Conservation (phyloP, 306 rosid genomes). For the Lathyrus tuberosus region DNA sequence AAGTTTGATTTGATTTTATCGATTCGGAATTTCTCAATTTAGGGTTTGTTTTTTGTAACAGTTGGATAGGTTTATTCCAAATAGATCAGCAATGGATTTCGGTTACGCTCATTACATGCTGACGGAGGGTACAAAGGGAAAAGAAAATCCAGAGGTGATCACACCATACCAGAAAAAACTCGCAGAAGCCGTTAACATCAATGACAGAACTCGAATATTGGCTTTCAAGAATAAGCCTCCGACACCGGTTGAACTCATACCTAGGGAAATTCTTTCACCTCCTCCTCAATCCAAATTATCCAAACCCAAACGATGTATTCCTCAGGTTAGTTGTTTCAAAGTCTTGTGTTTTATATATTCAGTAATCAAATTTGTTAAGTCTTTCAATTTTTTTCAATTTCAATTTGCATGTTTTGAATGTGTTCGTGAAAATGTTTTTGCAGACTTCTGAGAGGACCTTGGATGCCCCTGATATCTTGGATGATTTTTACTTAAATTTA, state of each 20-base stretch:
- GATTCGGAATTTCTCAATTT: not conserved
- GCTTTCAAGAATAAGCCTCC: conserved; percentile 89
- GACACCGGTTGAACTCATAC: conserved; percentile 53
- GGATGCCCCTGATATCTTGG: conserved; percentile 79
- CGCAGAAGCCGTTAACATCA: conserved; percentile 71
- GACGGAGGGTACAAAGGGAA: conserved; percentile 51
- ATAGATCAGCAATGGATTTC: conserved; percentile 60
- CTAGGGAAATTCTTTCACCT: conserved; percentile 51
- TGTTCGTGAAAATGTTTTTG: conserved; percentile 19
- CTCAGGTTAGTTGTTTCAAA: conserved; percentile 50
- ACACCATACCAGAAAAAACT: conserved; percentile 62
- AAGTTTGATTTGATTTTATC: not conserved
- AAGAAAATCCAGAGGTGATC: conserved; percentile 58
- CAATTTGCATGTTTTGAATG: not conserved
- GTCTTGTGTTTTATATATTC: not conserved
- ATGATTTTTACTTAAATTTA: conserved; percentile 73
- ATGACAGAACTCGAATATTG: conserved; percentile 66
- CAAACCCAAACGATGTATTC: conserved; percentile 61
- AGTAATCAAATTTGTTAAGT: not conserved
- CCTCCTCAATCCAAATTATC: conserved; percentile 45
- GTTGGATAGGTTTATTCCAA: conserved; percentile 64
- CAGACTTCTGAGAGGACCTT: conserved; percentile 79
- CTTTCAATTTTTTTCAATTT: not conserved
- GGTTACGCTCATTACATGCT: conserved; percentile 57
- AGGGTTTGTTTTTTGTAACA: conserved; percentile 6